Conservation (phyloP, 371 early-diverging fungal genomes). For the Rhizopus microsporus region DNA sequence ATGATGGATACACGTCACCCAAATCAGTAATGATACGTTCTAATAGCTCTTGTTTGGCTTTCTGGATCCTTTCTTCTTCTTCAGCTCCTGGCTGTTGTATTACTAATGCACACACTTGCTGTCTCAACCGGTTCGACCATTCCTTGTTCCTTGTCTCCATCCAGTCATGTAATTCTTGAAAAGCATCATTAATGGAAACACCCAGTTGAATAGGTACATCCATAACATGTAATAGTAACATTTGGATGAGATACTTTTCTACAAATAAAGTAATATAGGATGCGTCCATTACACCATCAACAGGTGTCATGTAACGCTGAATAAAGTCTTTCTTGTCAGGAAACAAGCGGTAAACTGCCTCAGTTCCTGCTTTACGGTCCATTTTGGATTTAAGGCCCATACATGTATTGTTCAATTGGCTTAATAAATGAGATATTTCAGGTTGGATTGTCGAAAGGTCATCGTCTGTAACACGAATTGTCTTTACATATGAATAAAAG, state of each 20-base stretch:
- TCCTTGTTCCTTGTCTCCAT: slow-evolving; percentile 35
- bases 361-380: slow-evolving; percentile 35
- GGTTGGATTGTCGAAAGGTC: slow-evolving; percentile 50
- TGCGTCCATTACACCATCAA: slow-evolving; percentile 28
- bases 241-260: slow-evolving; percentile 40
- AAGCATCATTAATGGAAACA: slow-evolving; percentile 41
- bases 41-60: slow-evolving; percentile 25
- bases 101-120: slow-evolving; percentile 43
- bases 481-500: slow-evolving; percentile 43
- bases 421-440: slow-evolving; percentile 42
- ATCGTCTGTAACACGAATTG: slow-evolving; percentile 53
- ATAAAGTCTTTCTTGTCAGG: slow-evolving; percentile 16
- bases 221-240: slow-evolving; percentile 24
- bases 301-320: slow-evolving; percentile 17
- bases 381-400: slow-evolving; percentile 44
- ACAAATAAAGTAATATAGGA: slow-evolving; percentile 42
- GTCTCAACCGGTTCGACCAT: slow-evolving; percentile 44
- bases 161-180: slow-evolving; percentile 36
- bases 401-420: slow-evolving; percentile 44
- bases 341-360: slow-evolving; percentile 23
- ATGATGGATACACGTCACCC: slow-evolving; percentile 29
- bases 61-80: slow-evolving; percentile 24
- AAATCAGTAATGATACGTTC: slow-evolving; percentile 24
- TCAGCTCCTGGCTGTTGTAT: slow-evolving; percentile 40
- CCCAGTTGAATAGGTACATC: slow-evolving; percentile 47